Base-by-base conservation (phyloP, 2,329 filamentous ascomycete genomes). In the Botryotinia calthae region DNA sequence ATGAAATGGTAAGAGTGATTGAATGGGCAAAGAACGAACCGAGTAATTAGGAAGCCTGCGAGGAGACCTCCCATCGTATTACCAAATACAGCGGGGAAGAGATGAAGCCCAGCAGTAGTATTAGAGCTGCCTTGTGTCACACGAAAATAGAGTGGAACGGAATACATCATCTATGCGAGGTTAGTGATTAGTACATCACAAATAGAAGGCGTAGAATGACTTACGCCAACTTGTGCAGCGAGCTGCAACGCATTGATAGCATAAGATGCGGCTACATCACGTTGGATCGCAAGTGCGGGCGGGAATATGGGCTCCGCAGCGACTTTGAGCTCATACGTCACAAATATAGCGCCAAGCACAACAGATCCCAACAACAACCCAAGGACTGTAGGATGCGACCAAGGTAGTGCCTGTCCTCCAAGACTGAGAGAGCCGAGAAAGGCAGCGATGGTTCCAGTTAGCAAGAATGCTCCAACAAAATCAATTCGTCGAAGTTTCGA, bases 111-210 rank as follows among this genome's bases (percentile, higher is more conserved):
- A 0, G 90, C 89, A 1, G 83, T 81, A 0, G 90, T 89, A 62
- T 87, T 88, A 0, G 87, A 88, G 4, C 85, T 86, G 0, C 84
- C 82, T 8, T 86, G 82, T 0, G 90, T 90, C 1, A 91, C 86
- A 73, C 91, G 88, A 75, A 93, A 93, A 81, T 93, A 93, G 0
- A 93, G 81, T 0, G 91, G 91, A 0, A 93, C 86, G 0, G 86
- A 86, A 71, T 89, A 90, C 87, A 92, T 89, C 78, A 90, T 84
- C 81, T 85, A 73, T 64, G 22, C 18, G 8, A 54, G 56, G n/a
- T 76, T 34, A 51, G 48, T 46, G 54, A 25, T 25, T 31, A 10
- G 42, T 10, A 56, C 28, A 28, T 64, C 31, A 46, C 63, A 44
- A 16, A 65, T 48, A 58, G 16, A 18, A 63, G 3, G 75, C 74